Percentiles rank a stretch among this genome's conserved stretches.
Evolutionary conservation across 805 yeast species (phyloP).

Genomic region (Ogataea angusta): DNA sequence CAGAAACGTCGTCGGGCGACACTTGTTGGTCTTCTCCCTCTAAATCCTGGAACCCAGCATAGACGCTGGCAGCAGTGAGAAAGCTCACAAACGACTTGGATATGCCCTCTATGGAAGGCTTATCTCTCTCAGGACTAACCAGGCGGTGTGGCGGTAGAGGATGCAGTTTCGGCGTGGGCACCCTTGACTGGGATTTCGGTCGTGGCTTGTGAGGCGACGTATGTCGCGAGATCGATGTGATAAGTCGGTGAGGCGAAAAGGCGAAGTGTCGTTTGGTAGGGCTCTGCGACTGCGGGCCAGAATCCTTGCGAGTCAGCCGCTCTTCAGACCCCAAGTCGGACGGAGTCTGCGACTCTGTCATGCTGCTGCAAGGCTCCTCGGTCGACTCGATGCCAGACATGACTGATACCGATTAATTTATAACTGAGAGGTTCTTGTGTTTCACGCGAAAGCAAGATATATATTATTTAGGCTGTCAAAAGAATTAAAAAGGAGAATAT

Average conservation of each 20-base stretch:
- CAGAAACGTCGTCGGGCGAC: constrained; percentile 27
- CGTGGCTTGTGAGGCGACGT: constrained; percentile 17
- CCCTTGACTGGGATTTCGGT: constrained; percentile 8
- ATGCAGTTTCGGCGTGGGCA: constrained; percentile 11
- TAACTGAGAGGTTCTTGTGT: neutral
- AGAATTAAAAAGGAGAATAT: neutral
- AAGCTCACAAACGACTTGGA: constrained; percentile 53
- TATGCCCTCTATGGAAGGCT: constrained; percentile 35
- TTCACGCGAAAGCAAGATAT: constrained; percentile 12
- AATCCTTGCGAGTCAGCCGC: constrained; percentile 13
- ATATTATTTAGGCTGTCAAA: constrained; percentile 6
- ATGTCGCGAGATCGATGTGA: constrained; percentile 21
- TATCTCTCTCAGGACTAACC: constrained; percentile 12
- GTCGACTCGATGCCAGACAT: constrained; percentile 6
- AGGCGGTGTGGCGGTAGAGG: constrained; percentile 10
- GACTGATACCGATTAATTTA: neutral
- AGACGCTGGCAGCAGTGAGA: constrained; percentile 55
- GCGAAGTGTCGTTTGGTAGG: constrained; percentile 17
- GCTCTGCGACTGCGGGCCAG: constrained; percentile 5
- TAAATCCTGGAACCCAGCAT: constrained; percentile 38
- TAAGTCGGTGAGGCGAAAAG: constrained; percentile 26
- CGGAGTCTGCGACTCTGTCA: constrained; percentile 2
- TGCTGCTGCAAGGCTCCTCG: neutral
- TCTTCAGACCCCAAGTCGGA: constrained; percentile 2
- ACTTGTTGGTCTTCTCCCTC: constrained; percentile 32